Conservation (phyloP, 805 yeast genomes). For the Lachancea lanzarotensis region DNA sequence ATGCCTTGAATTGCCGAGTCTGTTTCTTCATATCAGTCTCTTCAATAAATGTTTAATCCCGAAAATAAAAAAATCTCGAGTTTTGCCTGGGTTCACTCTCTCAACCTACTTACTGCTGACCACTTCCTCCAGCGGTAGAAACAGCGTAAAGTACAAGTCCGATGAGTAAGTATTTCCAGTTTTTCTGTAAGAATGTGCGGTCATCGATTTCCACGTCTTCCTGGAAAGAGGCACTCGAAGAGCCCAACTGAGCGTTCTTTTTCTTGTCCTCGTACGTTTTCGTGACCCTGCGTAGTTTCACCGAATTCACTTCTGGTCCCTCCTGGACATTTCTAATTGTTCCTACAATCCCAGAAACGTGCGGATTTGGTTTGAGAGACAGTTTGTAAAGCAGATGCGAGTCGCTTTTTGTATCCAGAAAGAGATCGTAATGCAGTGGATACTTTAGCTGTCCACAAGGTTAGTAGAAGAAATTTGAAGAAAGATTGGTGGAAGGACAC, state of each 20-base stretch:
- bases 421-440: constrained; percentile 23
- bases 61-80: no score
- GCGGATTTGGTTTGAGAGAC: constrained; percentile 17
- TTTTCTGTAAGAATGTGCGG: constrained; percentile 24
- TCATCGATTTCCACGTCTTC: constrained; percentile 19
- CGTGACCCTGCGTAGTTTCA: constrained; percentile 24
- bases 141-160: constrained; percentile 20
- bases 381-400: constrained; percentile 14
- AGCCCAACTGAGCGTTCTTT: constrained; percentile 15
- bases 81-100: no score
- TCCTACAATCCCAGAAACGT: constrained; percentile 16
- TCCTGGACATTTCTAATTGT: constrained; percentile 10
- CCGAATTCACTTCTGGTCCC: constrained; percentile 21
- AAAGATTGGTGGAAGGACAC: no score
- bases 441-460: constrained; percentile 4
- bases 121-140: constrained; percentile 1
- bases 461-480: constrained; percentile 4
- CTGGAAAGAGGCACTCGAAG: constrained; percentile 17
- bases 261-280: constrained; percentile 29
- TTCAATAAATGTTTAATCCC: no score
- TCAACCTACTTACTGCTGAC: not conserved
- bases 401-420: constrained; percentile 14
- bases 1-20: no score
- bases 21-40: no score
- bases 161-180: constrained; percentile 27